Evolutionary conservation across 257 asterid genomes (phyloP).

Genomic region (Nicotiana noctiflora): DNA sequence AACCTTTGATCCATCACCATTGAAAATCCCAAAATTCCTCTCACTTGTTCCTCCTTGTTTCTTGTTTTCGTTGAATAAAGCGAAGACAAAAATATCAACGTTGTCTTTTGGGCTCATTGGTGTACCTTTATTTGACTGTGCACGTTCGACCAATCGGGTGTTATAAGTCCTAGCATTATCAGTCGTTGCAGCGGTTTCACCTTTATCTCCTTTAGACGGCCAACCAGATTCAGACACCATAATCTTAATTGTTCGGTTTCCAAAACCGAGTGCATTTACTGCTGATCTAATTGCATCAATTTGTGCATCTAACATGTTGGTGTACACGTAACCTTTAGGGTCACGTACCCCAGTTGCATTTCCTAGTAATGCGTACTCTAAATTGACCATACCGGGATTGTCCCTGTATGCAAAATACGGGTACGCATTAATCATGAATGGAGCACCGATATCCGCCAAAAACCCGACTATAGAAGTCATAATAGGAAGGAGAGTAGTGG

Average conservation of each 20-base stretch:
- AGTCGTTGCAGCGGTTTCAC: constrained; percentile 30
- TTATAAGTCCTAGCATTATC: constrained; percentile 47
- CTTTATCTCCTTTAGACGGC: constrained; percentile 45
- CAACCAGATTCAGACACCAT: constrained; percentile 61
- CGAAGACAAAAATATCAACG: constrained; percentile 40
- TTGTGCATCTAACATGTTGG: constrained; percentile 57
- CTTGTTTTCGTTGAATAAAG: constrained; percentile 54
- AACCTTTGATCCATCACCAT: constrained; percentile 39
- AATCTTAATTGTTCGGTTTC: constrained; percentile 29
- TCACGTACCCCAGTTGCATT: constrained; percentile 33
- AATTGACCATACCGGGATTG: constrained; percentile 26
- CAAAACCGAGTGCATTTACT: constrained; percentile 31
- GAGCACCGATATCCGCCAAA: constrained; percentile 41
- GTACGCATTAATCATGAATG: constrained; percentile 62
- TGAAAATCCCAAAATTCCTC: constrained; percentile 51
- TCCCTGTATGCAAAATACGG: constrained; percentile 61
- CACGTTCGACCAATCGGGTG: constrained; percentile 27
- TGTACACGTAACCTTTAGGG: constrained; percentile 41
- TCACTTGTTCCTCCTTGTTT: constrained; percentile 46
- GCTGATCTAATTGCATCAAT: constrained; percentile 57
- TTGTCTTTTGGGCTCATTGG: constrained; percentile 44
- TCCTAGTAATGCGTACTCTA: constrained; percentile 43
- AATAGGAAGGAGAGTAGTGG: constrained; percentile 37
- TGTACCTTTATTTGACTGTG: constrained; percentile 40
- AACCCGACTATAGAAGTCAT: constrained; percentile 50